phyloP scores from a whole-genome alignment of 768 basidiomycete genomes.

The Aureoboletus auriporus region DNA sequence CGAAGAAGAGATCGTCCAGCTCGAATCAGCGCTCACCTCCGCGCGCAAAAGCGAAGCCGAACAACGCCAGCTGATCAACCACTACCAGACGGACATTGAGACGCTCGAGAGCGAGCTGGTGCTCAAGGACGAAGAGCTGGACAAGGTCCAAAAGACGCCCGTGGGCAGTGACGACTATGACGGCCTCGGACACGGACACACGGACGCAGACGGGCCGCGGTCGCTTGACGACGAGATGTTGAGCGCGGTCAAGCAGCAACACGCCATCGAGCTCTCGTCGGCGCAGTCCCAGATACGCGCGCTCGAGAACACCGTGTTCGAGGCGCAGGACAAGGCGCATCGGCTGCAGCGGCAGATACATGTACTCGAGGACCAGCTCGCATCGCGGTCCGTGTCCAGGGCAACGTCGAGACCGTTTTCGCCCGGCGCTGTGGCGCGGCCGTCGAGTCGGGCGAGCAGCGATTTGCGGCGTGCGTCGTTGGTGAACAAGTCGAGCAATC shows the following conservation, averaged over 20 bases:
- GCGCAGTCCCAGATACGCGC: conserved; percentile 77
- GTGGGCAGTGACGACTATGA: conserved; percentile 12
- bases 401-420: conserved; percentile 45
- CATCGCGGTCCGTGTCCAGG: conserved; percentile 40
- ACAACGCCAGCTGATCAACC: conserved; percentile 57
- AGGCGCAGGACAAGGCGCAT: conserved; percentile 67
- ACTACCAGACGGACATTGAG: conserved; percentile 69
- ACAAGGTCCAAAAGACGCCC: conserved; percentile 45
- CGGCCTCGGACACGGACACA: not conserved
- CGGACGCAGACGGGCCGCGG: conserved; percentile 34
- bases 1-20: conserved; percentile 48
- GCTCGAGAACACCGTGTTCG: conserved; percentile 68
- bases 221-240: conserved; percentile 76
- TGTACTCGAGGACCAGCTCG: conserved; percentile 63
- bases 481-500: conserved; percentile 25
- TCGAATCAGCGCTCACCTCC: conserved; percentile 53
- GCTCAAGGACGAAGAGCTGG: conserved; percentile 64
- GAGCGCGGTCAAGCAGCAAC: conserved; percentile 64
- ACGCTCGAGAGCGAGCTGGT: conserved; percentile 57
- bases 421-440: conserved; percentile 36
- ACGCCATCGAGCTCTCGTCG: conserved; percentile 74
- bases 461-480: conserved; percentile 38
- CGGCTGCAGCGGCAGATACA: conserved; percentile 63
- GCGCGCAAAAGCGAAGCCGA: conserved; percentile 49
- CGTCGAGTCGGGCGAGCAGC: conserved; percentile 38